Conservation (phyloP, 1,284 basidiomycete species). For the Bondarzewia mesenterica region DNA sequence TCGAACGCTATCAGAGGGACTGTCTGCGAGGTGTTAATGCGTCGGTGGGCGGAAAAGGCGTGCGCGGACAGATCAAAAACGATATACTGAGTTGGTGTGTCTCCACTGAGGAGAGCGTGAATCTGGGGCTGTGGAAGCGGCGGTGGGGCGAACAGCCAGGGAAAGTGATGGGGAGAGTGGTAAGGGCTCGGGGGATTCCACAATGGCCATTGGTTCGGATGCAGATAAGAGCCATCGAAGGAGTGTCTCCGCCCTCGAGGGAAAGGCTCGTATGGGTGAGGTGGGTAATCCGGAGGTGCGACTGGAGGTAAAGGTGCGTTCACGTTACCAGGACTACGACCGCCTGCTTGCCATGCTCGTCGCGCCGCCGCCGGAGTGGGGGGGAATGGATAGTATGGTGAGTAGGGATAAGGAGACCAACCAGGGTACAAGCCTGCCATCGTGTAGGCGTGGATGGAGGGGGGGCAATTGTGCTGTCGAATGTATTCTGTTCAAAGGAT, state of each 20-base stretch:
- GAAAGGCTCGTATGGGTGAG: conserved; percentile 8
- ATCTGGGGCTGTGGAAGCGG: conserved; percentile 23
- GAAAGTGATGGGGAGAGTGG: conserved; percentile 16
- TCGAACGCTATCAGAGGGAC: conserved; percentile 34
- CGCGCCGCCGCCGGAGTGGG: background rate
- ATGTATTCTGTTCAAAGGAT: background rate
- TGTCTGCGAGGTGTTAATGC: conserved; percentile 28
- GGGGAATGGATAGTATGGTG: background rate
- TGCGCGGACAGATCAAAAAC: conserved; percentile 47
- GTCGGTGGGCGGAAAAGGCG: conserved; percentile 36
- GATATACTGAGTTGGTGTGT: conserved; percentile 31
- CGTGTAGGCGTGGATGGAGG: background rate
- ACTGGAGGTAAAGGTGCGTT: background rate
- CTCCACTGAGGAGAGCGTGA: conserved; percentile 51
- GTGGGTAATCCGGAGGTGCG: background rate
- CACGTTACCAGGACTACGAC: background rate
- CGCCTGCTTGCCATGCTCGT: background rate
- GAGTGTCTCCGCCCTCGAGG: conserved; percentile 20
- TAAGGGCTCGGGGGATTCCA: conserved; percentile 16
- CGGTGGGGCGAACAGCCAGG: conserved; percentile 17
- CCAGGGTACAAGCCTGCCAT: background rate
- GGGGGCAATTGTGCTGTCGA: background rate
- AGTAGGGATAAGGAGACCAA: background rate
- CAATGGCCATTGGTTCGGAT: conserved; percentile 5
- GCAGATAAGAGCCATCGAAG: conserved; percentile 11